Base-by-base conservation (phyloP, 768 basidiomycete genomes). In the Kwoniella shandongensis region DNA sequence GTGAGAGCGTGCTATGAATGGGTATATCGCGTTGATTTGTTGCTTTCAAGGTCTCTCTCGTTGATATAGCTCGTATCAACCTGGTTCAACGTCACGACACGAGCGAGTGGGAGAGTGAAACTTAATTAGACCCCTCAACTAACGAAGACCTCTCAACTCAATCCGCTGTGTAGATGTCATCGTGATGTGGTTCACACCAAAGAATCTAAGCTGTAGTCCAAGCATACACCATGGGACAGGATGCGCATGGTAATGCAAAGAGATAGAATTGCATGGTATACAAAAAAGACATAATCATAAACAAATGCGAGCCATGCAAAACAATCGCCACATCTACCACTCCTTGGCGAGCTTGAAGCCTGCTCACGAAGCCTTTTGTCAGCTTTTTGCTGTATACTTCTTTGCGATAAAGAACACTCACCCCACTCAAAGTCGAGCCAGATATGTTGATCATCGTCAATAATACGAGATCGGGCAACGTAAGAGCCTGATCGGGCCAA, bases 261-360 rank as follows among this genome's bases (percentile, higher is more conserved):
- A 49, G 48, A 54, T 45, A 44, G 23, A 42, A 12, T 15, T 55
- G 54, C 54, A 55, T 55, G 54, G 54, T 55, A 55, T 38, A 46
- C 44, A 38, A 23, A 39, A 38, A 17, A 53, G n/a, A 40, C 29
- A 27, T 32, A 45, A n/a, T n/a, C 44, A 45, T 26, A 17, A 45
- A 26, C 32, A 32, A 18, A 22, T 17, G 44, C 44, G 27, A 26
- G 27, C 18, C 10, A 44, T 10, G 23, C 44, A 8, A 45, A n/a
- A 27, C 40, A 18, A 41, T 17, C 7, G 5, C 7, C 7, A 22
- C 40, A 12, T 25, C 61, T 80, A 87, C 93, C 93, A 97, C 65
- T 93, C 91, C 79, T 94, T 94, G 41, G 81, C 85, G 57, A 97
- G 82, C 76, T 91, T 94, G 82, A 97, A 96, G 23, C 66, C 74